Conservation (phyloP, 2,329 filamentous ascomycete species). For the Alternaria panax region DNA sequence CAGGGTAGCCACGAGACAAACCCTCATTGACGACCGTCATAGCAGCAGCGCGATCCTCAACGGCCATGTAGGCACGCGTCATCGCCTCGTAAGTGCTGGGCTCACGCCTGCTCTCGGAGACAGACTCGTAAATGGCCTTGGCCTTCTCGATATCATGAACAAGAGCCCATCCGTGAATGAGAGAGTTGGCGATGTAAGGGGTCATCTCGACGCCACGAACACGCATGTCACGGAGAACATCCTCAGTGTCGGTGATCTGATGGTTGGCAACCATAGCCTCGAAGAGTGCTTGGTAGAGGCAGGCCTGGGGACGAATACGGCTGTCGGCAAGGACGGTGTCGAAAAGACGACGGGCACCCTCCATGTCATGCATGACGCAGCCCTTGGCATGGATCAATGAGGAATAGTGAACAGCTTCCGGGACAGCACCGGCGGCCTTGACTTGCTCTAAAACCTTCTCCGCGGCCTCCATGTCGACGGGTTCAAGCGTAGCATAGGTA, state of each 20-base stretch:
- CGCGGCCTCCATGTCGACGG: conserved; percentile 85
- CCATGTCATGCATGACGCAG: conserved; percentile 91
- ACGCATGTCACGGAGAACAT: conserved; percentile 78
- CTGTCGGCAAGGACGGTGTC: conserved; percentile 76
- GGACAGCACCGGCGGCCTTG: conserved; percentile 72
- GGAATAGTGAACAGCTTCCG: conserved; percentile 94
- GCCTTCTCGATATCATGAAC: conserved; percentile 83
- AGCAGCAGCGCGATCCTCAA: conserved; percentile 79
- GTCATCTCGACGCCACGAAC: conserved; percentile 80
- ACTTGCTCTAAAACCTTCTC: conserved; percentile 84
- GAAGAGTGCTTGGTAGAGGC: conserved; percentile 94
- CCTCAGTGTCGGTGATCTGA: conserved; percentile 73
- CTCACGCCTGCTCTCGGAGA: conserved; percentile 81
- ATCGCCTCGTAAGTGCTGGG: conserved; percentile 99
- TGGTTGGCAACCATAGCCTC: conserved; percentile 98
- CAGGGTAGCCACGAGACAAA: conserved; percentile 86
- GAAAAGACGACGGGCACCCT: conserved; percentile 81
- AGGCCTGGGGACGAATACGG: conserved; percentile 76
- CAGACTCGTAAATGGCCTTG: conserved; percentile 77
- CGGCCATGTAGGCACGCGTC: conserved; percentile 89
- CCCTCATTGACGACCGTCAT: conserved; percentile 87
- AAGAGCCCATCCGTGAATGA: conserved; percentile 95
- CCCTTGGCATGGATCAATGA: conserved; percentile 95
- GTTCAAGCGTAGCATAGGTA: conserved; percentile 91
- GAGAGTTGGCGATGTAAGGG: conserved; percentile 96